Evolutionary conservation across 2,329 filamentous ascomycete genomes (phyloP), one percentile per base, ranked within the genome.

Genomic region (Pseudocercospora eumusae): DNA sequence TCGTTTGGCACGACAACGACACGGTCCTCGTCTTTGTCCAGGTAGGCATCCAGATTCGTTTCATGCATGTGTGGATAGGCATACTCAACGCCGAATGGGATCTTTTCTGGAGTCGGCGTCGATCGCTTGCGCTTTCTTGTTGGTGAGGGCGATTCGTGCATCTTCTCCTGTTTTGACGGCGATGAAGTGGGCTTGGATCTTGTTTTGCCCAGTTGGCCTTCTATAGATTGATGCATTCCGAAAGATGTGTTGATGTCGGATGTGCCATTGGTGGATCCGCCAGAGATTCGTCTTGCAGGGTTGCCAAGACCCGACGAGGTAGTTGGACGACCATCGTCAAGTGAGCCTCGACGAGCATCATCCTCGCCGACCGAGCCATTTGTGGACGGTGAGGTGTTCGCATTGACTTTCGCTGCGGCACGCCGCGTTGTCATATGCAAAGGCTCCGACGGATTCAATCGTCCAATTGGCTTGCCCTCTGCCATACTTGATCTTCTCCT

Each of bases 401-500:
- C 47, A 31, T 52, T 52, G 15, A 58, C 62, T 25, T 57, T 64
- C 25, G 57, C 58, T 45, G 66, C 70, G 40, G 66, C 67, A 50
- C 69, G 66, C 42, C 80, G 76, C 56, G 79, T 81, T 61, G 77
- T 81, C 80, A 82, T 82, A 71, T 80, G 79, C 69, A 80, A 73
- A 57, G 79, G 78, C 72, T 77, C 75, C 63, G 79, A 78, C 66
- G 79, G 79, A 71, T 78, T 76, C 65, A 80, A 78, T 68, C 77
- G 70, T 52, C 71, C 71, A 18, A 28, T 20, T 27, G 23, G 40
- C 20, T 49, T 28, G 40, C 55, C n/a, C 10, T 57, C 47, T 50
- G 45, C 21, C 47, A 25, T 40, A 40, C 36, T 40, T 18, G 36
- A 40, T 40, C 3, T 18, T 36, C 25, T 27, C 45, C 47, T 15